Evolutionary conservation across 805 yeast species (phyloP), one percentile per base, ranked within the genome.

Genomic region (Candida stauntonica): DNA sequence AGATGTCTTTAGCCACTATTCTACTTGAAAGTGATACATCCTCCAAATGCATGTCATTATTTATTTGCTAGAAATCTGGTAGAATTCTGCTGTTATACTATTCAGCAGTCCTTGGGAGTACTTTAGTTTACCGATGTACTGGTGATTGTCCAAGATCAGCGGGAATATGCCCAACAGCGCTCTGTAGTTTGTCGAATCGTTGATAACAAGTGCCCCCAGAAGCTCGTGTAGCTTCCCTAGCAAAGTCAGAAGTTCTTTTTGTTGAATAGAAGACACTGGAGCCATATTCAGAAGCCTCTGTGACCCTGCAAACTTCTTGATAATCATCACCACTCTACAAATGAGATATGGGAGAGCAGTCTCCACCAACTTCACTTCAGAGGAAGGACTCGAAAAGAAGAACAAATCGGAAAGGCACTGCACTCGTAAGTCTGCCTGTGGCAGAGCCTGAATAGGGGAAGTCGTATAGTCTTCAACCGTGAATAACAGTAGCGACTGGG

Each of bases 181-280:
- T 2, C 17, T 26, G 8, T 31, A 9, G 21, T 44, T 29, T 2
- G 35, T 29, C 4, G 32, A 9, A 5, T 29, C 32, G 13, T 44
- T 16, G 5, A 26, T 28, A 17, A 39, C 34, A 12, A 65, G 46
- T n/a, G n/a, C n/a, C n/a, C n/a, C n/a, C n/a, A n/a, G n/a, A 5
- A 67, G 53, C 5, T 48, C 46, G 21, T 48, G 49, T 5, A 78
- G 48, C 0, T 84, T 82, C 4, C 57, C 42, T 17, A 81, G 48
- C 5, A 78, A 50, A 0, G 64, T 50, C 11, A 47, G 45, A n/a
- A 88, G 52, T 55, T 89, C 98, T 5, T 63, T 59, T 38, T 74
- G 74, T 47, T 86, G 86, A 7, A 84, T 58, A 28, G 72, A 67
- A 0, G 91, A 75, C 13, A 84, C 63, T 1, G 97, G 97, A 36